A percentile compares a stretch with the other conserved stretches of the same genome.
phyloP scores from a whole-genome alignment of 2,329 filamentous ascomycete species.

The Capronia americana region DNA sequence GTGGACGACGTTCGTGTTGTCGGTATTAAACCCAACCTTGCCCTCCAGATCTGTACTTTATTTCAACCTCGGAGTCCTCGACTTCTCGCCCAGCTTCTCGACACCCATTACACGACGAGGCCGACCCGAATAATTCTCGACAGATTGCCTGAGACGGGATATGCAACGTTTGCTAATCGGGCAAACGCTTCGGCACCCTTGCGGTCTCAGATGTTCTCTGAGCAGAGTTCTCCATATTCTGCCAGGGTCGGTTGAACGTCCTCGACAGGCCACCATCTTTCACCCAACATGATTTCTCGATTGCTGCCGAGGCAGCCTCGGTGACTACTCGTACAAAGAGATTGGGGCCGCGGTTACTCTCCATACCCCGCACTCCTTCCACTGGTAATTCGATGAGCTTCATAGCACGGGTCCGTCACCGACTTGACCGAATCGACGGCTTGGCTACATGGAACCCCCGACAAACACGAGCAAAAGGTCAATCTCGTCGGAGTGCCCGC shows the following conservation, averaged over 20 bases:
- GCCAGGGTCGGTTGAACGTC: not conserved
- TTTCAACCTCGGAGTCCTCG: constrained; percentile 2
- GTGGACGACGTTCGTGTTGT: not conserved
- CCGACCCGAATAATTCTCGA: constrained; percentile 4
- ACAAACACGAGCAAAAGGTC: constrained; percentile 21
- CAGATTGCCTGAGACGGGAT: not conserved
- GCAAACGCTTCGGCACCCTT: not conserved
- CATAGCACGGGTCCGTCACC: not conserved
- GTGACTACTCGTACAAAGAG: not conserved
- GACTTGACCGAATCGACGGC: constrained; percentile 6
- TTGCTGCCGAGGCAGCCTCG: not conserved
- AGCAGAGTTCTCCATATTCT: constrained; percentile 11
- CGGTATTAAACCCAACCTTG: constrained; percentile 10
- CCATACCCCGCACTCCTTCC: not conserved
- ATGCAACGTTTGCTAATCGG: constrained; percentile 20
- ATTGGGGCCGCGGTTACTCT: not conserved
- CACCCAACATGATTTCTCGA: not conserved
- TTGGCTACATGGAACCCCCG: constrained; percentile 3
- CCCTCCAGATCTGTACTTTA: constrained; percentile 16
- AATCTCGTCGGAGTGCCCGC: constrained; percentile 7
- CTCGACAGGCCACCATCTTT: not conserved
- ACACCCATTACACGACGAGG: not conserved
- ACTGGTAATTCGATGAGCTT: not conserved
- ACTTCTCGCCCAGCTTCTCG: not conserved
- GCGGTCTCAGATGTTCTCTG: not conserved